These are phyloP conservation scores for Hypoxylon sp. DNA, from an alignment of 2,329 filamentous ascomycete species.

Conservation along the genomic window DNA sequence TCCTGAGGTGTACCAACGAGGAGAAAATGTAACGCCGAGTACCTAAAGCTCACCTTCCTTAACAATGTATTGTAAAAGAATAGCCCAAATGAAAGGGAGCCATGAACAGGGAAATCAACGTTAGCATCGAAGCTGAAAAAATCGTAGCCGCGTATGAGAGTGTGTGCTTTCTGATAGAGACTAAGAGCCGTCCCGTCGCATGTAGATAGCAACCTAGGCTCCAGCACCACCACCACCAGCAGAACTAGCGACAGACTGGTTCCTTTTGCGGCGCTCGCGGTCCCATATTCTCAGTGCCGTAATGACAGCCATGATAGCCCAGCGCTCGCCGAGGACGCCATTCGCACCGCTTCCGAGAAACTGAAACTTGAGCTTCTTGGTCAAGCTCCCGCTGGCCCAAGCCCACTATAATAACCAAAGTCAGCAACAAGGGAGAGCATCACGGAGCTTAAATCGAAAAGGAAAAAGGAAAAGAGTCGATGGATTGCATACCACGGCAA, in stretches of 20 bases:
- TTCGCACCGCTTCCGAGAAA: conserved; percentile 59
- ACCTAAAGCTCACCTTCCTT: neutral
- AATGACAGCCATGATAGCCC: conserved; percentile 61
- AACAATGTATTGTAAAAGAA: neutral
- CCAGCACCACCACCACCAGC: neutral
- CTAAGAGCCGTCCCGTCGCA: neutral
- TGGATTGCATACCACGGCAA: conserved; percentile 53
- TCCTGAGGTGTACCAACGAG: neutral
- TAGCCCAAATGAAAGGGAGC: neutral
- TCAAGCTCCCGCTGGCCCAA: conserved; percentile 50
- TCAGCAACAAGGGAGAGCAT: conserved; percentile 5
- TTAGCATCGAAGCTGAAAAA: neutral
- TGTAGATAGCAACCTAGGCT: conserved; percentile 9
- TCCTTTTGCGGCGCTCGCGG: conserved; percentile 26
- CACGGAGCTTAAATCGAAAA: neutral
- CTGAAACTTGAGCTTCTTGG: conserved; percentile 57
- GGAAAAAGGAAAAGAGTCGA: neutral
- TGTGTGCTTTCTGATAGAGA: neutral
- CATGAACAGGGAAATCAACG: neutral
- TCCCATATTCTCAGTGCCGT: conserved; percentile 57
- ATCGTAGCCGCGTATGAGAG: neutral
- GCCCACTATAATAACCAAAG: conserved; percentile 47
- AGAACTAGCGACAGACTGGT: neutral
- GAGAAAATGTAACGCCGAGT: neutral
- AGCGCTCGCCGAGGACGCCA: conserved; percentile 60